Evolutionary conservation across 441 rosid genomes (phyloP).

Genomic region (Monsonia emarginata): DNA sequence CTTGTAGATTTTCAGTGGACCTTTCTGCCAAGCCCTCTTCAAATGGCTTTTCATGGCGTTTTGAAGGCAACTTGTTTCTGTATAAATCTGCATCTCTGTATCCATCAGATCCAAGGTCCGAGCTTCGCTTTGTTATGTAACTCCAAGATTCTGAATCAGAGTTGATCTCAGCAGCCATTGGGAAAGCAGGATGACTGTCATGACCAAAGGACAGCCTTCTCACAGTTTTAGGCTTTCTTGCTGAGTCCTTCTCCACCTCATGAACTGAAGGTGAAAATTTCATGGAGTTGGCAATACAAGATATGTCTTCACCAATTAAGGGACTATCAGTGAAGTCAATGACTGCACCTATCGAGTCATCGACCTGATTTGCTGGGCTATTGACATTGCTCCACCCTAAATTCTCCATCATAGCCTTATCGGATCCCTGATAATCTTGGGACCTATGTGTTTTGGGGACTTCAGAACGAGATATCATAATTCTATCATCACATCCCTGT

Average conservation of each 20-base stretch:
- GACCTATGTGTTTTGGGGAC: slow-evolving; percentile 17
- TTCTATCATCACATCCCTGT: slow-evolving; percentile 26
- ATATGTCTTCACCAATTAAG: slow-evolving; percentile 27
- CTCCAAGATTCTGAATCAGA: slow-evolving; percentile 29
- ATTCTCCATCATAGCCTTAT: slow-evolving; percentile 22
- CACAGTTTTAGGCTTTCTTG: slow-evolving; percentile 36
- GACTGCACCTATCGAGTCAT: slow-evolving; percentile 49
- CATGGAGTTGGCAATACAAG: slow-evolving; percentile 26
- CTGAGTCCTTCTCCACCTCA: slow-evolving; percentile 34
- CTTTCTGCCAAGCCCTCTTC: slow-evolving; percentile 31
- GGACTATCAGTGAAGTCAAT: slow-evolving; percentile 33
- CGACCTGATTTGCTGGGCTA: slow-evolving; percentile 26
- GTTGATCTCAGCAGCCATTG: slow-evolving; percentile 38
- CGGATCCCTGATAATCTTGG: slow-evolving; percentile 25
- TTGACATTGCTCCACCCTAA: slow-evolving; percentile 24
- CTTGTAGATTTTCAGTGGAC: slow-evolving; percentile 31
- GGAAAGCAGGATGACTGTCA: slow-evolving; percentile 33
- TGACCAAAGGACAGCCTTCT: slow-evolving; percentile 47
- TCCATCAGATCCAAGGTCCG: slow-evolving; percentile 20
- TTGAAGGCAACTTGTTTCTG: slow-evolving; percentile 25
- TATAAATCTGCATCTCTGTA: slow-evolving; percentile 18
- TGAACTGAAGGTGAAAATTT: slow-evolving; percentile 31
- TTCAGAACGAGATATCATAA: slow-evolving; percentile 23
- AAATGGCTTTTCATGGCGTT: slow-evolving; percentile 29
- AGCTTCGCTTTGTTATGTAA: slow-evolving; percentile 25